Evolutionary conservation across 768 basidiomycete genomes (phyloP).

Genomic region (Russula abietina): DNA sequence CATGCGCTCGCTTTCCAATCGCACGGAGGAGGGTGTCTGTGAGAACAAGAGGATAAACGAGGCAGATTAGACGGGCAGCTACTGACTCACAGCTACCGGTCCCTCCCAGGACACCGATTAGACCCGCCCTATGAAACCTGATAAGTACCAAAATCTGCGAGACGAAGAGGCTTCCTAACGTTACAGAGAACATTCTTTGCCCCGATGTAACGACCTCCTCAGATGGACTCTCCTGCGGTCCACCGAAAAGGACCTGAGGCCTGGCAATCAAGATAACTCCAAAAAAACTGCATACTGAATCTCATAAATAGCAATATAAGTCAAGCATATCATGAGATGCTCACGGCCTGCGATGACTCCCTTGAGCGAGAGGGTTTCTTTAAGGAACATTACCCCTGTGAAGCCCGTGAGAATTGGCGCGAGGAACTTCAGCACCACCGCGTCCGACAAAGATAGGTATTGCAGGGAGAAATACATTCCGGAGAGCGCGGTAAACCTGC

Average conservation of each 20-base stretch:
- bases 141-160: background rate
- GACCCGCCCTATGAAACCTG: constrained; percentile 41
- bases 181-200: constrained; percentile 54
- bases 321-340: constrained; percentile 7
- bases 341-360: constrained; percentile 52
- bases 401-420: constrained; percentile 60
- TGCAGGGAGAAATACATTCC: constrained; percentile 66
- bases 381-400: constrained; percentile 53
- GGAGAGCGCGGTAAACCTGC: constrained; percentile 66
- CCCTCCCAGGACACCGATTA: constrained; percentile 60
- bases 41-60: background rate
- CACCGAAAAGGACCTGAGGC: constrained; percentile 67
- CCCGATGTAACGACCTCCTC: constrained; percentile 26
- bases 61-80: background rate
- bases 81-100: constrained; percentile 59
- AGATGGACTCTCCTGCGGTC: constrained; percentile 1
- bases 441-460: constrained; percentile 74
- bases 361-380: constrained; percentile 49
- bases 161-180: constrained; percentile 33
- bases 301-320: background rate
- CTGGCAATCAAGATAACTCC: constrained; percentile 81
- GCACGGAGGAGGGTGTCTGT: constrained; percentile 51
- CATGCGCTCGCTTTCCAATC: constrained; percentile 70
- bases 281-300: constrained; percentile 52
- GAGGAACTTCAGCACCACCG: constrained; percentile 71